Conservation (phyloP, 2,329 filamentous ascomycete genomes). For the Tolypocladium tropicale region DNA sequence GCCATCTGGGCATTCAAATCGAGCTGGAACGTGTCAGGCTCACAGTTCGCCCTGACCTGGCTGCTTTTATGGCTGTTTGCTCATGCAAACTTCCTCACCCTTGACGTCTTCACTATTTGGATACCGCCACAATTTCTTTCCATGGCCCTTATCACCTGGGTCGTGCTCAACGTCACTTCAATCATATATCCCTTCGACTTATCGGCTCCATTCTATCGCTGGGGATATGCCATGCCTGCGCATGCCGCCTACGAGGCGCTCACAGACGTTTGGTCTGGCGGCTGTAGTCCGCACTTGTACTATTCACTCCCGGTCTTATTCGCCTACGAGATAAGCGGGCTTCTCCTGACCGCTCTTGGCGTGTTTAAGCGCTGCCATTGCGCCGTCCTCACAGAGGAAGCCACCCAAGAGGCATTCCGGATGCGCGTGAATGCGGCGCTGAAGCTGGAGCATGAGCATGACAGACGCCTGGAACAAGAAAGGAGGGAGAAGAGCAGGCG, state of each 20-base stretch:
- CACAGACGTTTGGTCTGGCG: conserved; percentile 9
- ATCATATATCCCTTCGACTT: conserved; percentile 9
- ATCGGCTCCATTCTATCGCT: conserved; percentile 8
- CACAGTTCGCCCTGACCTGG: conserved; percentile 10
- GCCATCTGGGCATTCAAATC: conserved; percentile 9
- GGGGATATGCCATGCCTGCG: conserved; percentile 8
- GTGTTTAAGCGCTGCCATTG: conserved; percentile 8
- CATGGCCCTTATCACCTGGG: conserved; percentile 10
- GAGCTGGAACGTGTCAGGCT: conserved; percentile 5
- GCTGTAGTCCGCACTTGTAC: conserved; percentile 10
- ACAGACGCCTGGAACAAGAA: neutral
- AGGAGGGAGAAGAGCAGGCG: neutral
- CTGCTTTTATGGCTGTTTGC: conserved; percentile 10
- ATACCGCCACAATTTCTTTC: conserved; percentile 9
- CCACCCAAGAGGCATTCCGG: conserved; percentile 5
- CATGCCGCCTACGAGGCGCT: conserved; percentile 10
- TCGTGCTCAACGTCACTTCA: conserved; percentile 10
- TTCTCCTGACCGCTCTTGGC: conserved; percentile 5
- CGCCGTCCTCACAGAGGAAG: conserved; percentile 7
- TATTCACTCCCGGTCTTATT: conserved; percentile 10
- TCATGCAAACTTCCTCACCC: conserved; percentile 9
- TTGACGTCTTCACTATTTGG: conserved; percentile 14
- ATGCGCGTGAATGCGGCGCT: conserved; percentile 4
- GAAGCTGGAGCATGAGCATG: conserved; percentile 2
- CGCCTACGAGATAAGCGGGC: conserved; percentile 7